phyloP scores from a whole-genome alignment of 169 alveolate species.

The Plasmodium reichenowi region DNA sequence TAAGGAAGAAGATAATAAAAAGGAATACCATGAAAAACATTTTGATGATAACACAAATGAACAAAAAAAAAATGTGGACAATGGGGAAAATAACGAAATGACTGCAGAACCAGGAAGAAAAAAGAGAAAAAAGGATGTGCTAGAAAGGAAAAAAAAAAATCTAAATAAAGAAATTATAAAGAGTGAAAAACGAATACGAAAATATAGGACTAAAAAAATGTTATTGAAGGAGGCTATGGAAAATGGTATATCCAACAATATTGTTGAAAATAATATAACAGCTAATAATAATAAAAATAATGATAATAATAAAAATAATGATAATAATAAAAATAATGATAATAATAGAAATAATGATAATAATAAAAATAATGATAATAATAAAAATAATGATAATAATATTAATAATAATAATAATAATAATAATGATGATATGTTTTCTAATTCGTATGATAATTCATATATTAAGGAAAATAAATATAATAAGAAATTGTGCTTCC shows the following conservation, averaged over 20 bases:
- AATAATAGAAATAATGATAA: slow-evolving; percentile 3
- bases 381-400: slow-evolving; percentile 1
- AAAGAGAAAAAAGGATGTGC: neutral
- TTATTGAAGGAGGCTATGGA: neutral
- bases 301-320: neutral
- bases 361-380: neutral
- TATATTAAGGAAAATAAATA: slow-evolving; percentile 9
- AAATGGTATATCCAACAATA: neutral
- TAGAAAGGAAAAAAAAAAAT: slow-evolving; percentile 1
- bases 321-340: no score
- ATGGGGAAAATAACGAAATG: slow-evolving; percentile 18
- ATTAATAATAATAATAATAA: neutral
- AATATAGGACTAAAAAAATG: slow-evolving; percentile 3
- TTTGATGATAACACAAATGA: slow-evolving; percentile 3
- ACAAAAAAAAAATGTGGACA: neutral
- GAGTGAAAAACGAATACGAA: slow-evolving; percentile 8
- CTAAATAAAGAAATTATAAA: slow-evolving; percentile 7
- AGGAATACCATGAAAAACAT: neutral
- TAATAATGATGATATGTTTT: neutral
- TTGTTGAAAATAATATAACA: neutral
- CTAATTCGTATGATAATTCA: neutral
- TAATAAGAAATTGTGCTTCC: slow-evolving; percentile 18
- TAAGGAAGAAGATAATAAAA: slow-evolving; percentile 4
- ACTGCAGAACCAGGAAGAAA: slow-evolving; percentile 5
- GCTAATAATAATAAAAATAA: slow-evolving; percentile 1